Percentiles rank a stretch among this genome's conserved stretches.
Conservation (phyloP, 2,329 filamentous ascomycete genomes). For the Fusarium subglutinans region DNA sequence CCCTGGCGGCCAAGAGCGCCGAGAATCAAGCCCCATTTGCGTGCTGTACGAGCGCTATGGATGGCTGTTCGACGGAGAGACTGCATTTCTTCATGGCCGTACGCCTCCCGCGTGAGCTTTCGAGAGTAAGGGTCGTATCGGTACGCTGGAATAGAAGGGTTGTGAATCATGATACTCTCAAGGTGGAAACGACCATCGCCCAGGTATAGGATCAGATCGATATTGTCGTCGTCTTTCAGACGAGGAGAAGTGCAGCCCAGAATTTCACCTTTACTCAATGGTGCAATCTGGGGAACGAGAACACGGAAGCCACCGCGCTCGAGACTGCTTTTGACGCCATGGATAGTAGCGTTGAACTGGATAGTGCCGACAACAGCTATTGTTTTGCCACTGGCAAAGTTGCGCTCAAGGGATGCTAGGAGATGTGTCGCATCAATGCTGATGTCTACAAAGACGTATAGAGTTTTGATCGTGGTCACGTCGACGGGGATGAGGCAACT, state of each 20-base stretch:
- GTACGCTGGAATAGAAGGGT: slow-evolving; percentile 89
- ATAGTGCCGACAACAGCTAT: slow-evolving; percentile 96
- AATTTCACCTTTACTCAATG: slow-evolving; percentile 93
- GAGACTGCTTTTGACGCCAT: slow-evolving; percentile 80
- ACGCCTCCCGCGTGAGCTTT: slow-evolving; percentile 88
- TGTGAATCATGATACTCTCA: slow-evolving; percentile 99
- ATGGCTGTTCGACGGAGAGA: slow-evolving; percentile 82
- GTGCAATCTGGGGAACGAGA: slow-evolving; percentile 90
- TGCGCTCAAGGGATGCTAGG: slow-evolving; percentile 85
- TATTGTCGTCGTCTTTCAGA: slow-evolving; percentile 64
- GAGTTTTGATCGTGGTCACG: slow-evolving; percentile 94
- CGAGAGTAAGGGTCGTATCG: slow-evolving; percentile 97
- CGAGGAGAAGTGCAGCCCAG: slow-evolving; percentile 94
- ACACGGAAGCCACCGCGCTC: slow-evolving; percentile 87
- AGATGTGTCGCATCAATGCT: slow-evolving; percentile 92
- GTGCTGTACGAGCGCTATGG: slow-evolving; percentile 75
- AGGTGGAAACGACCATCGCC: slow-evolving; percentile 95
- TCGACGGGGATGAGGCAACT: slow-evolving; percentile 96
- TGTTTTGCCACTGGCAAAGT: slow-evolving; percentile 85
- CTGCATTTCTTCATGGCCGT: slow-evolving; percentile 92
- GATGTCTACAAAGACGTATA: slow-evolving; percentile 99
- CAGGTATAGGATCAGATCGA: slow-evolving; percentile 87
- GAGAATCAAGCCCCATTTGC: slow-evolving; percentile 94
- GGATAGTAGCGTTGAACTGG: slow-evolving; percentile 97
- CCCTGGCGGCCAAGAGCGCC: slow-evolving; percentile 93